A percentile compares a stretch with the other conserved stretches of the same genome.
phyloP scores from a whole-genome alignment of 129 eudicot species.

The Centella asiatica region DNA sequence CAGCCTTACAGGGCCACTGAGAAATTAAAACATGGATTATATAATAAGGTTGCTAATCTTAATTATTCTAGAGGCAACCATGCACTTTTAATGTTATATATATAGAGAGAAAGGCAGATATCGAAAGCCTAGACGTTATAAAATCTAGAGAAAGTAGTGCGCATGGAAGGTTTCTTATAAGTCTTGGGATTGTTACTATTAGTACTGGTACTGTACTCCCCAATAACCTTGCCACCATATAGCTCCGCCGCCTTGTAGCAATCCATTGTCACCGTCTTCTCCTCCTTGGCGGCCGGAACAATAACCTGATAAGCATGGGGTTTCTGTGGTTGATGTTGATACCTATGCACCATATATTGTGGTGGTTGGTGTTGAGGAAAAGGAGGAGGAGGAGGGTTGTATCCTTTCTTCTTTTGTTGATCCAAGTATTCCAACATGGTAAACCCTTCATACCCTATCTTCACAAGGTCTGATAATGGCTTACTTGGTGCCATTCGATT shows the following conservation, averaged over 20 bases:
- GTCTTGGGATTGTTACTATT: too few species aligned
- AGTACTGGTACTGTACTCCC: too few species aligned
- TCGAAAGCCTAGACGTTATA: too few species aligned
- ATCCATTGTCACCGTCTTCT: constrained; percentile 14
- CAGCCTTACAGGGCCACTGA: too few species aligned
- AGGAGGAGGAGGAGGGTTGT: not conserved
- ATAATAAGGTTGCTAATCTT: too few species aligned
- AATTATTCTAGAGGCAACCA: too few species aligned
- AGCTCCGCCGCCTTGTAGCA: constrained; percentile 28
- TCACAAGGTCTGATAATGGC: constrained; percentile 7
- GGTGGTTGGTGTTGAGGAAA: constrained; percentile 6
- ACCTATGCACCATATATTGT: constrained; percentile 14
- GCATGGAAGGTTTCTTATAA: too few species aligned
- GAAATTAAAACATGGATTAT: too few species aligned
- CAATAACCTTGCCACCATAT: constrained; percentile 30
- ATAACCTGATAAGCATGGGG: constrained; percentile 20
- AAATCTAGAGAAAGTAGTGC: too few species aligned
- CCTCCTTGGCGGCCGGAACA: constrained; percentile 21
- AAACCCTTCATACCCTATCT: constrained; percentile 25
- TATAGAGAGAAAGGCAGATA: too few species aligned
- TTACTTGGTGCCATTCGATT: constrained; percentile 34
- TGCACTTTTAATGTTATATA: too few species aligned
- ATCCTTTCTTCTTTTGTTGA: constrained; percentile 18
- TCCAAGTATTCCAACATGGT: constrained; percentile 20
- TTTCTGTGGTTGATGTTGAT: constrained; percentile 24